Conservation (phyloP, 371 early-diverging fungal species). For the Mortierella sp. region DNA sequence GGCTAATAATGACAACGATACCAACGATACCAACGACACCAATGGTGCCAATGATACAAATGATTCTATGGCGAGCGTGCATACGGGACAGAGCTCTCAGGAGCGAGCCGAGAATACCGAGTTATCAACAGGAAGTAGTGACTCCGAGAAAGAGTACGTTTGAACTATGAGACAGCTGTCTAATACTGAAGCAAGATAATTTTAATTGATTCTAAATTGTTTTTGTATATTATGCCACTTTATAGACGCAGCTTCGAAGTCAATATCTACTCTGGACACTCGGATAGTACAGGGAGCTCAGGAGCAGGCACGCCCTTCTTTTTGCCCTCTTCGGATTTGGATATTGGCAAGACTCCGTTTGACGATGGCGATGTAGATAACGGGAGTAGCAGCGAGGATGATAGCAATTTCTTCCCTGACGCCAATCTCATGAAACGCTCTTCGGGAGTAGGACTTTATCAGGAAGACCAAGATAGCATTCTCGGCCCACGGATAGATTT, state of each 20-base stretch:
- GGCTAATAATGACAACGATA: not conserved
- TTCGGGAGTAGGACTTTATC: conserved; percentile 23
- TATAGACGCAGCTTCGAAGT: conserved; percentile 53
- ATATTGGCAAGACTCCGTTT: conserved; percentile 20
- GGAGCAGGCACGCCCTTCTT: conserved; percentile 12
- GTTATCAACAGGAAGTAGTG: conserved; percentile 29
- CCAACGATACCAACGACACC: not conserved
- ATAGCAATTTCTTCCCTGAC: conserved; percentile 30
- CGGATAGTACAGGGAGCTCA: conserved; percentile 40
- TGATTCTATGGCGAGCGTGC: conserved; percentile 8
- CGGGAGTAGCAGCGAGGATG: conserved; percentile 38
- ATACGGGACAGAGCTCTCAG: not conserved
- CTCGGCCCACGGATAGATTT: conserved; percentile 36
- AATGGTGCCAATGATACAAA: conserved; percentile 13
- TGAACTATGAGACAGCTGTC: not conserved
- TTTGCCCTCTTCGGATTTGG: conserved; percentile 6
- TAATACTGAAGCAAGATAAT: too few species aligned
- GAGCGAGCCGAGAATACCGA: conserved; percentile 20
- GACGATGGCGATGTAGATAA: conserved; percentile 24
- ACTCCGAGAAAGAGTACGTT: conserved; percentile 49
- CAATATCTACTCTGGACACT: conserved; percentile 23
- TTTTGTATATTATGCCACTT: not conserved
- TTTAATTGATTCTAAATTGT: not conserved
- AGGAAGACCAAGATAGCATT: conserved; percentile 8
- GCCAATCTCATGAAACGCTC: conserved; percentile 30